These are phyloP conservation scores for Tuber calosporum DNA, from an alignment of 495 filamentous ascomycete genomes.

Conservation along the genomic window DNA sequence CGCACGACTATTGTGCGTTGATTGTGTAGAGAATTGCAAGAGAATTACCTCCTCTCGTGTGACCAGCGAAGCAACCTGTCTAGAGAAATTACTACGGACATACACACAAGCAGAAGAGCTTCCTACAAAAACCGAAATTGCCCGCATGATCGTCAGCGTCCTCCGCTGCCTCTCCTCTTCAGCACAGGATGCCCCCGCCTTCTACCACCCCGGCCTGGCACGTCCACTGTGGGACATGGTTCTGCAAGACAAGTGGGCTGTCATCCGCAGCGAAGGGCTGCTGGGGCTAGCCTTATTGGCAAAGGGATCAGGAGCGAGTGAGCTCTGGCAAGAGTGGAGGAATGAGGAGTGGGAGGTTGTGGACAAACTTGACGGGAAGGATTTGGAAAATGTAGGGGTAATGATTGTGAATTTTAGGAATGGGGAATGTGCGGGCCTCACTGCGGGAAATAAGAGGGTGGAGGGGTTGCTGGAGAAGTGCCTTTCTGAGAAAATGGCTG, in stretches of 20 bases:
- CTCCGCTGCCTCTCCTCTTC: constrained; percentile 53
- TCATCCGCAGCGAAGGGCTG: constrained; percentile 63
- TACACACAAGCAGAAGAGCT: constrained; percentile 53
- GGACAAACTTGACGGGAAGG: constrained; percentile 19
- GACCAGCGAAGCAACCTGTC: constrained; percentile 49
- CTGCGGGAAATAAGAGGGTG: constrained; percentile 21
- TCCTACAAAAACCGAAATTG: constrained; percentile 67
- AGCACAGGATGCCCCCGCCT: constrained; percentile 24
- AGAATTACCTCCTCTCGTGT: background rate
- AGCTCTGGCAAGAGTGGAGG: constrained; percentile 21
- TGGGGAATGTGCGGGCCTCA: background rate
- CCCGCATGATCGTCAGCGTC: constrained; percentile 57
- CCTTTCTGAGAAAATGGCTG: constrained; percentile 15
- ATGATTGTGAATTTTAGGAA: constrained; percentile 32
- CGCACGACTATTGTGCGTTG: constrained; percentile 52
- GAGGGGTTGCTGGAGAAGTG: constrained; percentile 18
- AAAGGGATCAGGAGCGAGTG: constrained; percentile 34
- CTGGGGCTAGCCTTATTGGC: constrained; percentile 70
- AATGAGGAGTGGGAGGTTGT: constrained; percentile 26
- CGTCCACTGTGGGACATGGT: constrained; percentile 56
- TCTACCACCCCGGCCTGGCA: constrained; percentile 53
- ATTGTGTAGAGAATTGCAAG: constrained; percentile 36
- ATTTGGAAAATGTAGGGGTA: constrained; percentile 33
- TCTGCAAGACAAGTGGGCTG: constrained; percentile 61
- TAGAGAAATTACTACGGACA: constrained; percentile 52